phyloP scores from a whole-genome alignment of 106 monocot genomes.

The Narthecium ossifragum region DNA sequence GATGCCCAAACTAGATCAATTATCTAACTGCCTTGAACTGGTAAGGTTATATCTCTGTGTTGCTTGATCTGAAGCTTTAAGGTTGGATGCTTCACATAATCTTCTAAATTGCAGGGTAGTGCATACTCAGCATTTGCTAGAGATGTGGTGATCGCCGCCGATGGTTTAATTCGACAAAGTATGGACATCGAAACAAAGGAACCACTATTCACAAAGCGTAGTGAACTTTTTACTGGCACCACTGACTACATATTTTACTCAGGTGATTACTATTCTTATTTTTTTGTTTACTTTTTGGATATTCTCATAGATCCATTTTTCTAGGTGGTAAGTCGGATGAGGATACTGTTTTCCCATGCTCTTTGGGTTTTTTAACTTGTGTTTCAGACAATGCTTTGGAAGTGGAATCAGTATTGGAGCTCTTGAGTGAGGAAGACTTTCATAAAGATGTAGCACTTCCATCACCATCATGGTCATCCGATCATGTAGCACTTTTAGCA shows the following conservation, averaged over 20 bases:
- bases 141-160: constrained; percentile 28
- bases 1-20: constrained; percentile 58
- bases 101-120: constrained; percentile 54
- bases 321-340: neutral
- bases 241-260: constrained; percentile 98
- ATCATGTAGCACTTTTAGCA: constrained; percentile 92
- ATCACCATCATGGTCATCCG: constrained; percentile 97
- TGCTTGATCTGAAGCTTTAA: neutral
- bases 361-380: neutral
- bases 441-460: constrained; percentile 94
- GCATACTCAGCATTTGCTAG: constrained; percentile 90
- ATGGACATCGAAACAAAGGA: constrained; percentile 80
- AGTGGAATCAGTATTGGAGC: constrained; percentile 84
- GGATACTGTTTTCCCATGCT: neutral
- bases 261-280: constrained; percentile 27
- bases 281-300: neutral
- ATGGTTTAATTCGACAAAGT: constrained; percentile 67
- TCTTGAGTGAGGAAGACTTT: constrained; percentile 86
- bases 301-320: neutral
- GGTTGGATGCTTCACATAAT: neutral
- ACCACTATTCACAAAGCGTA: constrained; percentile 89
- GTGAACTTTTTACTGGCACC: constrained; percentile 84
- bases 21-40: constrained; percentile 84
- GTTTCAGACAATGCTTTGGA: constrained; percentile 80
- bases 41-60: constrained; percentile 35